Base-by-base conservation (phyloP, 768 basidiomycete genomes). In the Suillus subluteus region DNA sequence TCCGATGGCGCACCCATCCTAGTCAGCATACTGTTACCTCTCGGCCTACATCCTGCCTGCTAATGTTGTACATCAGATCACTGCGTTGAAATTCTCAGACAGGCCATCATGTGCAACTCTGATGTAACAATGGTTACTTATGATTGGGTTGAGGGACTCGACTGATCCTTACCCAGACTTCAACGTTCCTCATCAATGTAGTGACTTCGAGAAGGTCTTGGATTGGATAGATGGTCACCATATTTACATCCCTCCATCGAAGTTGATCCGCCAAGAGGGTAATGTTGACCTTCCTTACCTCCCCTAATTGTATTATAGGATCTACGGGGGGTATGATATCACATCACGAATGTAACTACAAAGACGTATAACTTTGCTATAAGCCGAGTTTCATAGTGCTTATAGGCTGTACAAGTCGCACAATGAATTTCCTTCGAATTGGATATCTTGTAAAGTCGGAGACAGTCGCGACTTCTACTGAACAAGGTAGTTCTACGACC, bases 51-150 rank as follows among this genome's bases (percentile, higher is more conserved):
- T 26, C 26, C 26, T 26, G 26, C 26, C 26, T 26, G 26, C 26
- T 26, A 26, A 26, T 26, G 26, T 26, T 26, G 26, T 26, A 26
- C 26, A 26, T 26, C 26, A 26, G 26, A 26, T 26, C 26, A 26
- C 26, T 26, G 26, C 26, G 26, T 26, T 2, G 26, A 26, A 26
- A 26, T 26, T 26, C 26, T 26, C 26, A 26, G 26, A 26, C 26
- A 26, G 26, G 26, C 26, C 26, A 26, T 26, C 26, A 26, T 32
- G 68, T 69, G 68, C 23, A 56, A 38, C 23, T 26, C 65, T 18
- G 66, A 69, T 54, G 26, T 64, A 18, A 54, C 48, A 16, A 67
- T 69, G 63, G 58, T 69, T n/a, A 23, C 30, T 13, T 67, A 66
- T 38, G 62, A 69, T 59, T 69, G 68, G 68, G 43, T 69, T 4